Evolutionary conservation across 345 rosid species (phyloP), one percentile per base, ranked within the genome.

Genomic region (Salix arbutifolia): DNA sequence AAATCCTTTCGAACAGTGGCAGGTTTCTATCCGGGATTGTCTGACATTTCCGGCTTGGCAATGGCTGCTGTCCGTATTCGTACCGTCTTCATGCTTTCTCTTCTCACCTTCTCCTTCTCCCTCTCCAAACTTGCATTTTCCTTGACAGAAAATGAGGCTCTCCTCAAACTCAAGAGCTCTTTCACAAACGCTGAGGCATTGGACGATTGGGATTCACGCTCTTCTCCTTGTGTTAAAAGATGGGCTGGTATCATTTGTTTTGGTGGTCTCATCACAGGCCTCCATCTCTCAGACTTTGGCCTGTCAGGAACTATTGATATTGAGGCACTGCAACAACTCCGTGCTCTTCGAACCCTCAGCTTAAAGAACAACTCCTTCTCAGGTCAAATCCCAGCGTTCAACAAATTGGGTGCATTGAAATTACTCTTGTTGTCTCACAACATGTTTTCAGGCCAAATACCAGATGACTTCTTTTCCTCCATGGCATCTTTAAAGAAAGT

Each of bases 61-160:
- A 91, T 91, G 94, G 91, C 88, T 83, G 87, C 82, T 75, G 87
- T 74, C 86, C 88, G 73, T 40, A 61, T 21, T 76, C 67, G 26
- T 16, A 62, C 30, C 66, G 16, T 26, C 30, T 28, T 62, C 35
- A 1, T 60, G 64, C 48, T 65, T 76, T 31, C 65, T 71, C 70
- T 75, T 38, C 70, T 77, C 78, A 23, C 71, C 76, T 73, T 64
- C 50, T 31, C 18, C 56, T 72, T 79, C 19, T 56, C 70, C 21
- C 5, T 79, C 14, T 53, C 58, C 25, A 67, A 48, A 28, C 73
- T 67, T 6, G 58, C 79, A 11, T 33, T 31, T 48, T 77, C 84
- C 28, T 52, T 73, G 19, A 35, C 84, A 19, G 80, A 81, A 48
- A 69, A 40, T 31, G 80, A 77, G 44, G 73, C 77, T 56, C 84